Base-by-base conservation (phyloP, 2,329 filamentous ascomycete species). In the Fusarium duplospermum region DNA sequence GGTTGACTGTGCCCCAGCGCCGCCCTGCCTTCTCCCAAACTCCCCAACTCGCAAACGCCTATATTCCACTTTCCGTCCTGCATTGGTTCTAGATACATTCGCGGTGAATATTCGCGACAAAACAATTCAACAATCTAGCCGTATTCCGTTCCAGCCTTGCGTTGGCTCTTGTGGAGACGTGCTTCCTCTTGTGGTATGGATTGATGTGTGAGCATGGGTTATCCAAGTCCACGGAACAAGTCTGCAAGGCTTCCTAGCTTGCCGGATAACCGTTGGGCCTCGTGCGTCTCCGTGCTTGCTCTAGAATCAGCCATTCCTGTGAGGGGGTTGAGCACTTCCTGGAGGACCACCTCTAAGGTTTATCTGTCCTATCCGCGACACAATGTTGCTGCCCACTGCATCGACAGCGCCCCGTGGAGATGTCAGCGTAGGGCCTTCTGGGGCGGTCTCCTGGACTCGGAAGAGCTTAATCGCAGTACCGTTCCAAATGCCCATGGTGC, bases 401-500 rank as follows among this genome's bases (percentile, higher is more conserved):
- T 98, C 96, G 4, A 98, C 95, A 1, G 96, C 96, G 0, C 95
- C 96, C 68, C 95, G 90, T 0, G 96, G 96, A 36, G 93, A 94
- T 27, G 94, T 90, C 70, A 99, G 83, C 14, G 92, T 94, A 4
- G 95, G 95, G 0, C 95, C 93, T 75, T 93, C 89, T 1, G 94
- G 89, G 3, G 92, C 93, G 18, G 93, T 93, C 80, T 97, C 94
- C 81, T 97, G 94, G 4, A 98, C 95, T 59, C 91, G 92, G 84
- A 99, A 99, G 16, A 99, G 86, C 80, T 93, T 93, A 81, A 99
- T 94, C 3, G 87, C 87, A 1, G 96, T 98, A 38, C 94, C 93
- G 79, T 96, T 98, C 96, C 96, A 99, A 2, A 98, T 92, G 9
- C 96, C 96, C 35, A 95, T 94, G 3, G 94, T 95, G 33, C 95